A percentile compares a stretch with the other conserved stretches of the same genome.
phyloP scores from a whole-genome alignment of 2,329 filamentous ascomycete species.

The Calonectria pseudoturangicola region DNA sequence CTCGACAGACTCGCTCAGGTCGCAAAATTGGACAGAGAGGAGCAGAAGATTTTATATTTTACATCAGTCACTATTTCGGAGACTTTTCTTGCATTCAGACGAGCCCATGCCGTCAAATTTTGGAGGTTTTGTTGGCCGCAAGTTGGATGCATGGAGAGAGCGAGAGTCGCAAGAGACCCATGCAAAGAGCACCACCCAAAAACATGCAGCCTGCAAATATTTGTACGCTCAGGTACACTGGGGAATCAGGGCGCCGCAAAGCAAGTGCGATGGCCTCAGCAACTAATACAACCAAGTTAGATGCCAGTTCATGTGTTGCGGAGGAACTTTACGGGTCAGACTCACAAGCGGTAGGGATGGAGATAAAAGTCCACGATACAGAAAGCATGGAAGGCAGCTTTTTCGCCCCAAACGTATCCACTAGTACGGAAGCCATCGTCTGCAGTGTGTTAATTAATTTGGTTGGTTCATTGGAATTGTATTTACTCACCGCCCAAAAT shows the following conservation, averaged over 20 bases:
- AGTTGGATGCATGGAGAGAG: too few relatives aligned
- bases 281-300: not conserved
- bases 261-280: not conserved
- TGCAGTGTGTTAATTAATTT: not conserved
- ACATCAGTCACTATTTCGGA: too few relatives aligned
- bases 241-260: not conserved
- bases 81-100: too few relatives aligned
- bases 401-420: not conserved
- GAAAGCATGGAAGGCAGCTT: not conserved
- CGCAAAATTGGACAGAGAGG: too few relatives aligned
- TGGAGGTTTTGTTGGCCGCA: too few relatives aligned
- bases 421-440: not conserved
- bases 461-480: not conserved
- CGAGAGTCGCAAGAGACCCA: not conserved
- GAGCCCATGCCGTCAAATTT: too few relatives aligned
- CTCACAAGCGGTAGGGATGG: not conserved
- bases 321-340: not conserved
- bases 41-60: too few relatives aligned
- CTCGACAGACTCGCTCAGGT: too few relatives aligned
- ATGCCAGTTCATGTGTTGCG: not conserved
- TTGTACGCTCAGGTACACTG: not conserved
- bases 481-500: not conserved
- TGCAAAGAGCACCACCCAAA: not conserved
- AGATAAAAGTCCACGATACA: not conserved
- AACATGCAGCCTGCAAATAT: slow-evolving; percentile 6